Evolutionary conservation across 257 asterid species (phyloP), one percentile per base, ranked within the genome.

Genomic region (Petunia secreta): DNA sequence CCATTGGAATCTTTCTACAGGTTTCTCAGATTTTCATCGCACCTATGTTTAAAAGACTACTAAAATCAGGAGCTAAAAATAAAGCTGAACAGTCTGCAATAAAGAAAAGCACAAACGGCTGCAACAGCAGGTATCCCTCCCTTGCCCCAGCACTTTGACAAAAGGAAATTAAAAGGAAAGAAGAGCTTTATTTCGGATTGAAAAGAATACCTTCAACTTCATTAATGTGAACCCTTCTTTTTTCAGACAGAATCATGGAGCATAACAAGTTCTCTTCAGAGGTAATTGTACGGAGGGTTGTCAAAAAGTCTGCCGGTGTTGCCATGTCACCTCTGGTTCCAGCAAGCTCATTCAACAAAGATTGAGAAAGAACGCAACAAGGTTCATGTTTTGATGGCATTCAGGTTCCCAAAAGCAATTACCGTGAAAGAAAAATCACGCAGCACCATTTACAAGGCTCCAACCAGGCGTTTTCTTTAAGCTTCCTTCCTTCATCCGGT

Each of bases 391-490:
- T 65, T 10, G 16, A 11, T 46, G 8, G 53, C 44, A 50, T 73
- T 46, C 77, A 78, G 48, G 60, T 43, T 44, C 50, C 9, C 6
- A 62, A 43, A 76, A 41, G 59, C 25, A 25, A 13, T 52, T 4
- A 36, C 14, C 13, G 40, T 60, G 57, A 73, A 48, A 50, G 34
- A 25, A 39, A 50, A 71, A 66, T 85, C 85, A 86, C 1, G 77
- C 10, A 80, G 80, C 88, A 63, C 1, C 59, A 79, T 79, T 79
- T 15, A 94, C 89, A 14, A 84, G 68, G 86, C 98, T 94, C 93
- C 89, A 89, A 39, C 97, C 98, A 0, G 95, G 93, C 16, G 86
- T 89, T 87, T 93, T 95, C 89, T 86, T 91, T 85, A 86, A 82
- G 83, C 89, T 84, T 66, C 77, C 90, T 41, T 89, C 86, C 71